A percentile compares a stretch with the other conserved stretches of the same genome.
These are phyloP conservation scores for Vaccinium myrtillus DNA, from an alignment of 148 eudicot genomes.

Conservation along the genomic window DNA sequence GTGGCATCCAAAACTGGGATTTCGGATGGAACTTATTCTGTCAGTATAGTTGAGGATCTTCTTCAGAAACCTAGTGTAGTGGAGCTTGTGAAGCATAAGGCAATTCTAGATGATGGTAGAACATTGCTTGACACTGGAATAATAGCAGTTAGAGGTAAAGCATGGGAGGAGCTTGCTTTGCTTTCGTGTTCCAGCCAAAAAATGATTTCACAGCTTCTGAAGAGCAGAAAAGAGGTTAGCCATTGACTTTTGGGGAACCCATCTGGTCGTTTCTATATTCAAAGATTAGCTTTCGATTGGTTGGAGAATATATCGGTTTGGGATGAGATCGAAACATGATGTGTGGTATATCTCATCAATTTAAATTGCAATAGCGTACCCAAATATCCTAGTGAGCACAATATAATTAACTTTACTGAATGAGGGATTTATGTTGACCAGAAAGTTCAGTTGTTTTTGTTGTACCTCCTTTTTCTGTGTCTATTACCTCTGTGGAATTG, in stretches of 20 bases:
- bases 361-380: background rate
- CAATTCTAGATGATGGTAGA: constrained; percentile 92
- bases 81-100: constrained; percentile 70
- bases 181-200: constrained; percentile 73
- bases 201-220: constrained; percentile 66
- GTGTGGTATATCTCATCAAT: background rate
- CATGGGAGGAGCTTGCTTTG: constrained; percentile 81
- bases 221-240: constrained; percentile 85
- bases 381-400: background rate
- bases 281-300: background rate
- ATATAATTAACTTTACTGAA: background rate
- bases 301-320: background rate
- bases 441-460: background rate
- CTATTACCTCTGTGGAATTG: background rate
- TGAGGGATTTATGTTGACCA: background rate
- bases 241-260: constrained; percentile 4
- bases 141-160: constrained; percentile 90
- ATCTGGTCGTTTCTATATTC: background rate
- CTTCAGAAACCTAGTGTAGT: constrained; percentile 87
- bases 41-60: constrained; percentile 72
- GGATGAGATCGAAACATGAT: background rate
- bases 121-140: constrained; percentile 97
- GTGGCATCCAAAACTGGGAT: constrained; percentile 67
- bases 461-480: background rate
- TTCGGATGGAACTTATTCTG: constrained; percentile 32